Evolutionary conservation across 345 rosid species (phyloP), one percentile per base, ranked within the genome.

Genomic region (Dimocarpus longan): DNA sequence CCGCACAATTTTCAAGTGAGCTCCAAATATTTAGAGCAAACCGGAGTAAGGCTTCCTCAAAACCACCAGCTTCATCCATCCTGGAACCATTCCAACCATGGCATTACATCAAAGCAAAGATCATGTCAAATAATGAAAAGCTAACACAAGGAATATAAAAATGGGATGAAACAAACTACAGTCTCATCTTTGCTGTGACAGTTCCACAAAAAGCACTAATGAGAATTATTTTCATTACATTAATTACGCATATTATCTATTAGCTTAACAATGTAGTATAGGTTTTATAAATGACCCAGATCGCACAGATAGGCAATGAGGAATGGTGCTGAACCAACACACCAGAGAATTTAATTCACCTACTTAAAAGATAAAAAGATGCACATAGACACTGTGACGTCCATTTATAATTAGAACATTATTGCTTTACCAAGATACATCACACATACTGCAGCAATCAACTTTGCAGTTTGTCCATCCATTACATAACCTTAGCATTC

Each of bases 11-110:
- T 81, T 91, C 97, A 82, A 92, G 83, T 78, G 89, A 89, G 82
- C 85, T 79, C 95, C 95, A 94, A 57, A 96, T 85, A 77, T 83
- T 87, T 68, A 85, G 76, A 64, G 87, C 88, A 71, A 96, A 93
- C 71, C 68, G 87, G 74, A 89, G 76, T 57, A 84, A 69, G 73
- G 78, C 74, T 75, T 90, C 89, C 80, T 91, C 95, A 74, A 78
- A 85, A 78, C 91, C 97, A 82, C 83, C 92, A 37, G 85, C 86
- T 76, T 85, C 80, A 73, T 84, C 86, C 76, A 93, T 81, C 93
- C 99, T 88, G 87, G 77, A 71, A 15, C 77, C 78, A 80, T 60
- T 79, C 56, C 56, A 62, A 19, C 79, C 81, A 9, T 59, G 0
- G 42, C 32, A 77, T 64, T 19, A 5, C 56, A 72, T 78, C 64